Base-by-base conservation (phyloP, 2,329 filamentous ascomycete species). In the Verticillium zaregamsianum region DNA sequence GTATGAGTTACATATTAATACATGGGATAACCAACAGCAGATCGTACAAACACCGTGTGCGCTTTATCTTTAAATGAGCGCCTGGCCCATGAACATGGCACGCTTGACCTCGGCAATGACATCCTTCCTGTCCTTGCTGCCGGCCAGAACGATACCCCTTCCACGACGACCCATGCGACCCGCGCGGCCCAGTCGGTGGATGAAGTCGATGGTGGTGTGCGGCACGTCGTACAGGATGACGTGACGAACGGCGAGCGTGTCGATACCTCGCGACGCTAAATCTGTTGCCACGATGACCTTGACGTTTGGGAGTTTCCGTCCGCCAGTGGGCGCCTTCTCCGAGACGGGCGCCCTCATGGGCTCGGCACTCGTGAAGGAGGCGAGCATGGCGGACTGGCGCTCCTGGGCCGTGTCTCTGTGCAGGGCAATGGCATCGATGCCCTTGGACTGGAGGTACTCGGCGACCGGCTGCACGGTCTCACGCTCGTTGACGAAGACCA, bases 171-270 rank as follows among this genome's bases (percentile, higher is more conserved):
- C 93, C 92, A 98, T 98, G 37, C 95, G 86, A 0, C 95, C 95
- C 1, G 95, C 92, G 62, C 95, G 86, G 17, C 95, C 95, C 5
- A 98, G 86, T 17, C 96, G 90, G 76, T 99, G 96, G 70, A 99
- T 97, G 70, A 99, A 99, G 75, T 99, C 96, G 63, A 99, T 96
- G 0, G 93, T 96, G 0, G 92, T 96, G 72, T 98, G 94, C 5
- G 95, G 95, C n/a, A 99, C 94, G 73, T 99, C 93, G 74, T 97
- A 98, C 31, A 99, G 79, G 60, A 99, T 89, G 59, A 99, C 95
- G 67, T 96, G 92, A 62, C 91, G 86, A 20, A 98, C 94, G 20
- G 92, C 90, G 33, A 97, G 78, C 0, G 95, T 99, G 74, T 99
- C 95, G 69, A 99, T 97, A 65, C 95, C 95, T 67, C 95, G 82